Base-by-base conservation (phyloP, 306 rosid genomes). In the Vigna trinervia region DNA sequence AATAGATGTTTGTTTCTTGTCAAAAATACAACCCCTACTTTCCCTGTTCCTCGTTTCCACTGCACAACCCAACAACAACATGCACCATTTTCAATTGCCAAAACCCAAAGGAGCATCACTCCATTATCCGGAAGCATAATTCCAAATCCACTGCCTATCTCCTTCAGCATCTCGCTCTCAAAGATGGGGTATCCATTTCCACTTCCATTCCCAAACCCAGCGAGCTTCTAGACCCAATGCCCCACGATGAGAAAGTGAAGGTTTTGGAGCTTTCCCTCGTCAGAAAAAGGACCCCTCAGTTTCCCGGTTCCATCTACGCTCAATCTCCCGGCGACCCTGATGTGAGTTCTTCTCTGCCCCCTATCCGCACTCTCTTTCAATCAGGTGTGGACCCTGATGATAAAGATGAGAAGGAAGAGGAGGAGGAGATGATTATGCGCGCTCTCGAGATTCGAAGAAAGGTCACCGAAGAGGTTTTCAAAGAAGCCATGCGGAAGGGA, bases 381-480 rank as follows among this genome's bases (percentile, higher is more conserved):
- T 71, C 53, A 1, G 22, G 26, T 5, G 57, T 30, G 12, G 15
- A 43, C 8, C 0, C 10, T 60, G 71, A 26, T 32, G 38, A 43
- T 36, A 46, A 8, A 5, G 12, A 76, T 3, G 12, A 41, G 46
- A 32, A 56, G 10, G 50, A 12, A 3, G 67, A 47, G 1, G 73
- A 82, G 1, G 79, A 85, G 46, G 89, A 83, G 78, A 71, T 92
- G 82, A 85, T 94, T 43, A 80, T 87, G 84, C 91, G 89, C 10
- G 98, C 98, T n/a, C 78, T 94, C 50, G 91, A 90, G 78, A 94
- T 94, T 76, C 92, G 98, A 0, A 86, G 97, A 83, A 92, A 86
- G 71, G 97, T 94, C 17, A 92, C 96, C 0, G 73, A 80, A 11
- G 98, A 94, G 83, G 89, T 94, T 76, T 84, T 94, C 53, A 87